Evolutionary conservation across 345 rosid species (phyloP).

Genomic region (Eucalyptus regnans): DNA sequence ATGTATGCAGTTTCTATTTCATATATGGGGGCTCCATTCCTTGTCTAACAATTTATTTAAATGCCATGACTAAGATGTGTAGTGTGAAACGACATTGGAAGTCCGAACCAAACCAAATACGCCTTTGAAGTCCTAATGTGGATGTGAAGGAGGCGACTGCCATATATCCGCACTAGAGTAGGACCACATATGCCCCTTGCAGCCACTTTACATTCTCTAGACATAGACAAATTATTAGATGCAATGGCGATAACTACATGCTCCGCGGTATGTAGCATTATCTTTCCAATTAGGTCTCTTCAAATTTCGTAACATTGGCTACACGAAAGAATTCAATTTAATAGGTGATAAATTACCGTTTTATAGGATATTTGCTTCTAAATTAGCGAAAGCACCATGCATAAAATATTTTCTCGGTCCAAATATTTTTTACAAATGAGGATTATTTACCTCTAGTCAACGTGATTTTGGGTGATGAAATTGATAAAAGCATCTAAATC

Average conservation of each 20-base stretch:
- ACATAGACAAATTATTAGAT: background rate
- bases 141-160: background rate
- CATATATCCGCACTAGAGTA: background rate
- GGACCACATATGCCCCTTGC: background rate
- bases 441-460: background rate
- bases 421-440: background rate
- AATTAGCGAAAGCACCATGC: fast-evolving
- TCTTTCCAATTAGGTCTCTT: background rate
- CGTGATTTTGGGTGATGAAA: background rate
- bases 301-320: fast-evolving
- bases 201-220: background rate
- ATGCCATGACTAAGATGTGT: background rate
- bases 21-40: too few relatives aligned
- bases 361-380: fast-evolving
- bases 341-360: background rate
- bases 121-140: background rate
- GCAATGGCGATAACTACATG: background rate
- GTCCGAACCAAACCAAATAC: background rate
- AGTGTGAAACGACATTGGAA: background rate
- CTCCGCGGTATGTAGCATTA: fast-evolving
- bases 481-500: background rate
- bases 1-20: too few relatives aligned
- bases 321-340: background rate
- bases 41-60: too few relatives aligned
- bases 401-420: fast-evolving